Evolutionary conservation across 805 yeast species (phyloP).

Genomic region (Monosporozyma yasuniensis): DNA sequence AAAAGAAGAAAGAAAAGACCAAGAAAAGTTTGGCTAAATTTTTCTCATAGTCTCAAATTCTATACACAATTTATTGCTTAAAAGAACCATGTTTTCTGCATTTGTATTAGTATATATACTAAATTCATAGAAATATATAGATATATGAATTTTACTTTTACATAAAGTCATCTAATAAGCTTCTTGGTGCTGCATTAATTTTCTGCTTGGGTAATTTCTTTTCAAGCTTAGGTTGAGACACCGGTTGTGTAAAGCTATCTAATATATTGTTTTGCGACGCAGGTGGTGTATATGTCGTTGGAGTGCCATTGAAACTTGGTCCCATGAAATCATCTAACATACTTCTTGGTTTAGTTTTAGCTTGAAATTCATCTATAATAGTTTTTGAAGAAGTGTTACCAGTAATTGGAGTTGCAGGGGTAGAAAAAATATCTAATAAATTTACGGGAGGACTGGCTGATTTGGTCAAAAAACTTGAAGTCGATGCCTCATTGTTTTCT

Average conservation of each 20-base stretch:
- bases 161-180: constrained; percentile 29
- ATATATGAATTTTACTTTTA: constrained; percentile 9
- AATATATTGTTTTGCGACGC: constrained; percentile 3
- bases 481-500: background rate
- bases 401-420: background rate
- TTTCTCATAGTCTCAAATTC: constrained; percentile 30
- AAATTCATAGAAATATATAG: background rate
- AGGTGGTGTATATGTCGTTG: background rate
- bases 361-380: constrained; percentile 13
- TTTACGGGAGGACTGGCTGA: background rate
- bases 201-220: background rate
- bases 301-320: background rate
- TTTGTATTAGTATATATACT: background rate
- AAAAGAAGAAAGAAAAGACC: constrained; percentile 40
- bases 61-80: background rate
- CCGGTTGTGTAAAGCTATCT: constrained; percentile 2
- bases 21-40: constrained; percentile 54
- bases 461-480: background rate
- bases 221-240: background rate
- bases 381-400: constrained; percentile 5
- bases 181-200: constrained; percentile 15
- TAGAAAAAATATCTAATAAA: constrained; percentile 1
- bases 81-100: background rate
- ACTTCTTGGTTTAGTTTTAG: background rate
- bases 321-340: constrained; percentile 7